Base-by-base conservation (phyloP, 169 alveolate species). In the Babesia bigemina region DNA sequence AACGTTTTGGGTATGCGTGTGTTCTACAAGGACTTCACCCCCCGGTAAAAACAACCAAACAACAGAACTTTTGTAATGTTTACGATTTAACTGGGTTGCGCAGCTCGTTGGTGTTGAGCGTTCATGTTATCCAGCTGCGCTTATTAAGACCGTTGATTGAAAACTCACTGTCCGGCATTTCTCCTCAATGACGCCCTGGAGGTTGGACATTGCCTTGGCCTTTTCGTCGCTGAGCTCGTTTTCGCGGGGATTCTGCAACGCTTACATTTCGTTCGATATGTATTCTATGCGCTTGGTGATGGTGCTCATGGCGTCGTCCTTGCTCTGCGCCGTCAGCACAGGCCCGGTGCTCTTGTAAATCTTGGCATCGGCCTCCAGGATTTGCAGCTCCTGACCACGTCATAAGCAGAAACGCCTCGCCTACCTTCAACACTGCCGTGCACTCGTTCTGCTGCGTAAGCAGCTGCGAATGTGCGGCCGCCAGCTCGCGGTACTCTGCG, bases 311-410 rank as follows among this genome's bases (percentile, higher is more conserved):
- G 89, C 89, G 16, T 82, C 89, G 19, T 33, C 77, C 62, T 82
- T 82, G 50, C 65, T 59, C 75, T 82, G 89, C 19, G 74, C 21
- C 10, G 79, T 70, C 12, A 82, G 63, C 22, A 82, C 61, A 8
- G 89, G 86, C 2, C 89, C 89, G 26, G 85, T 73, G 48, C 79
- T 67, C 81, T 82, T 82, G 85, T 60, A 82, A 4, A 82, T 82
- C 42, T 65, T 82, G n/a, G 84, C 79, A 36, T 82, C 85, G 16
- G 56, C 75, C 36, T 82, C 89, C 74, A 71, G 58, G 4, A 82
- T 63, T 39, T 72, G 45, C 26, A 82, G 60, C 47, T 82, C 89
- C 89, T 82, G 52, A 13, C 19, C 26, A 36, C 7, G 28, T 9
- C 22, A 19, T 39, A 53, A 24, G 13, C 29, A 33, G 2, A 33